phyloP scores from a whole-genome alignment of 192 early-diverging fungal species.

The Coemansia sp. region DNA sequence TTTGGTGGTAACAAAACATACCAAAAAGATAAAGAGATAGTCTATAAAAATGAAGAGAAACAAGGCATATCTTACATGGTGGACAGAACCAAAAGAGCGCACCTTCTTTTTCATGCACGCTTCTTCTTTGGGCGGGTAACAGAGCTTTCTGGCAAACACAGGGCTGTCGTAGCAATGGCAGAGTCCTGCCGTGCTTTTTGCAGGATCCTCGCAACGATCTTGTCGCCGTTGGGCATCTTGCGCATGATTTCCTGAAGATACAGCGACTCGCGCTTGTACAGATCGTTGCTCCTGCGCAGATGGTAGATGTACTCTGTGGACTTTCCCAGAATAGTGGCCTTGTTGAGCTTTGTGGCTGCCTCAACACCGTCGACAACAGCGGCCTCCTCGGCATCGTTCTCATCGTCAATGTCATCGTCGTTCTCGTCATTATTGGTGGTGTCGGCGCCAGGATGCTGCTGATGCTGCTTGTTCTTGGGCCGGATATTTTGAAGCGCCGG shows the following conservation, averaged over 20 bases:
- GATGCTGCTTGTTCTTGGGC: slow-evolving; percentile 21
- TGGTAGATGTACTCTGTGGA: slow-evolving; percentile 88
- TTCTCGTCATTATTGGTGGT: slow-evolving; percentile 20
- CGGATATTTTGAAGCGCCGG: slow-evolving; percentile 70
- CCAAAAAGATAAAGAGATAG: neutral
- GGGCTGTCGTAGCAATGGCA: slow-evolving; percentile 19
- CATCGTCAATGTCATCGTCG: slow-evolving; percentile 53
- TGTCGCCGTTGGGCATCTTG: slow-evolving; percentile 33
- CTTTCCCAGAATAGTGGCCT: slow-evolving; percentile 89
- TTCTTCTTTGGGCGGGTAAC: slow-evolving; percentile 26
- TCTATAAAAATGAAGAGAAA: neutral
- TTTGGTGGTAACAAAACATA: no score
- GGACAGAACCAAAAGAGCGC: neutral
- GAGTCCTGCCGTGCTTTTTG: slow-evolving; percentile 36
- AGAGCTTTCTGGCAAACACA: slow-evolving; percentile 30
- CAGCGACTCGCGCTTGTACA: slow-evolving; percentile 38
- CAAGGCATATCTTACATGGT: slow-evolving; percentile 3
- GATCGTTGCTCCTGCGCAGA: slow-evolving; percentile 45
- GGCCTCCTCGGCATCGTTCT: slow-evolving; percentile 33
- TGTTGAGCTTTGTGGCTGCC: slow-evolving; percentile 86
- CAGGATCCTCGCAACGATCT: slow-evolving; percentile 19
- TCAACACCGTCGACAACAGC: slow-evolving; percentile 76
- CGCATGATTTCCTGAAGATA: slow-evolving; percentile 40
- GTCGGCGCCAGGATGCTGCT: slow-evolving; percentile 57
- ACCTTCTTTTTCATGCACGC: neutral